phyloP scores from a whole-genome alignment of 176 grass and related monocot species.

The Hordeum marinum region DNA sequence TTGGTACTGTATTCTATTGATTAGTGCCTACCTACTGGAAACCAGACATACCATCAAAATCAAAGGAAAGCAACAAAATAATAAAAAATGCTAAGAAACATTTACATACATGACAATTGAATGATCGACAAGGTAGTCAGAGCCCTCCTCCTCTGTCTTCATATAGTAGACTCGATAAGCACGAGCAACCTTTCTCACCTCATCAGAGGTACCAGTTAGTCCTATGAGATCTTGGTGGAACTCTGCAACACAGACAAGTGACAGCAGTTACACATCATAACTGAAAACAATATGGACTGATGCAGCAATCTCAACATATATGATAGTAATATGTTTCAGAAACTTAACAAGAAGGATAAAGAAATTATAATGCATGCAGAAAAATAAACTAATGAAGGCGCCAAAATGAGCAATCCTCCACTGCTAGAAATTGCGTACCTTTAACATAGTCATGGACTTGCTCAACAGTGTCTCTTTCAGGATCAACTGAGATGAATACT shows the following conservation, averaged over 20 bases:
- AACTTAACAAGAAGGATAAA: not conserved
- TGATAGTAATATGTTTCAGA: not conserved
- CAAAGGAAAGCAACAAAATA: not conserved
- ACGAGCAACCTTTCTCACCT: slow-evolving; percentile 69
- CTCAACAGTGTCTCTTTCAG: slow-evolving; percentile 93
- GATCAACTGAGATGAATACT: slow-evolving; percentile 91
- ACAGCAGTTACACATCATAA: slow-evolving; percentile 1
- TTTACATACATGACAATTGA: slow-evolving; percentile 90
- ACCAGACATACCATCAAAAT: not conserved
- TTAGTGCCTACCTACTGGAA: not conserved
- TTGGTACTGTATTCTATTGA: not conserved
- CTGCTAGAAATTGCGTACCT: slow-evolving; percentile 31
- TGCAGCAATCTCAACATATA: not conserved
- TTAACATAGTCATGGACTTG: slow-evolving; percentile 81
- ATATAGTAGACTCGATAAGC: slow-evolving; percentile 88
- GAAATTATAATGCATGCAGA: not conserved
- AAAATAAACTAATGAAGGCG: not conserved
- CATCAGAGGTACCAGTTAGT: slow-evolving; percentile 65
- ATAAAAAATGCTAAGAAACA: not conserved
- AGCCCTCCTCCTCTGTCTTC: slow-evolving; percentile 88
- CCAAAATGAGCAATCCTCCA: not conserved
- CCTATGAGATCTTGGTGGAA: slow-evolving; percentile 70
- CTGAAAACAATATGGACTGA: not conserved
- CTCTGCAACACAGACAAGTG: slow-evolving; percentile 16
- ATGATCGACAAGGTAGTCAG: slow-evolving; percentile 96